Conservation (phyloP, 345 rosid genomes). For the Linum lewisii region DNA sequence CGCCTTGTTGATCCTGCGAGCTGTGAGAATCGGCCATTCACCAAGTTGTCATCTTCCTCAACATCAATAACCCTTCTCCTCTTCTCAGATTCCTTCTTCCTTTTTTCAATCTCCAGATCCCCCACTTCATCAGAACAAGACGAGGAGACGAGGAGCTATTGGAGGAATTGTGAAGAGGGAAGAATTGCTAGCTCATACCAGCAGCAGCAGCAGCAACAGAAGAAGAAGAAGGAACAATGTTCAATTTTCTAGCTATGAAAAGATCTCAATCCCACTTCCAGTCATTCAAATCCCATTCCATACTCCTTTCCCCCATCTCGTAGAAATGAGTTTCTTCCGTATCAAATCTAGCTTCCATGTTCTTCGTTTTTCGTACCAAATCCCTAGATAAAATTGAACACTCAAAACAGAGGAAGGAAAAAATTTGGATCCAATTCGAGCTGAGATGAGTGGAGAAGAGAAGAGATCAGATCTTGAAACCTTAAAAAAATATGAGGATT, state of each 20-base stretch:
- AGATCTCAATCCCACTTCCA: conserved; percentile 99
- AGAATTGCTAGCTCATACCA: conserved; percentile 38
- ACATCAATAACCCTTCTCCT: conserved; percentile 48
- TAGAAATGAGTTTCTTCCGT: conserved; percentile 50
- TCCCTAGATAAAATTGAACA: conserved; percentile 14
- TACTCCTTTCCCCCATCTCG: conserved; percentile 52
- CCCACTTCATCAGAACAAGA: conserved; percentile 79
- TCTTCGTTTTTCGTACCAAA: conserved; percentile 15
- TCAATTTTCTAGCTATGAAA: conserved; percentile 63
- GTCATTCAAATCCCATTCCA: conserved; percentile 88
- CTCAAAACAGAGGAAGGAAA: conserved; percentile 3
- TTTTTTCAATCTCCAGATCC: conserved; percentile 30
- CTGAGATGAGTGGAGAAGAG: too few relatives aligned
- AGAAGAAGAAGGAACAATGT: conserved; percentile 23
- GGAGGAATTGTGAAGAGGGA: conserved; percentile 65
- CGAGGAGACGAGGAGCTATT: conserved; percentile 72
- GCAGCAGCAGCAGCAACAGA: conserved; percentile 6
- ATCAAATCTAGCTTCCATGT: conserved; percentile 77
- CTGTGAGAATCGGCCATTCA: too few relatives aligned
- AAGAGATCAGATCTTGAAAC: conserved; percentile 31
- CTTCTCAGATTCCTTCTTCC: conserved; percentile 56
- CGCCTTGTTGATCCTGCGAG: too few relatives aligned
- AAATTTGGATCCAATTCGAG: conserved; percentile 14
- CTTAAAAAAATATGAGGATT: conserved; percentile 8
- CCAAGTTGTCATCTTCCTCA: conserved; percentile 44